Conservation (phyloP, 2,329 filamentous ascomycete genomes). For the Cladophialophora bantiana region DNA sequence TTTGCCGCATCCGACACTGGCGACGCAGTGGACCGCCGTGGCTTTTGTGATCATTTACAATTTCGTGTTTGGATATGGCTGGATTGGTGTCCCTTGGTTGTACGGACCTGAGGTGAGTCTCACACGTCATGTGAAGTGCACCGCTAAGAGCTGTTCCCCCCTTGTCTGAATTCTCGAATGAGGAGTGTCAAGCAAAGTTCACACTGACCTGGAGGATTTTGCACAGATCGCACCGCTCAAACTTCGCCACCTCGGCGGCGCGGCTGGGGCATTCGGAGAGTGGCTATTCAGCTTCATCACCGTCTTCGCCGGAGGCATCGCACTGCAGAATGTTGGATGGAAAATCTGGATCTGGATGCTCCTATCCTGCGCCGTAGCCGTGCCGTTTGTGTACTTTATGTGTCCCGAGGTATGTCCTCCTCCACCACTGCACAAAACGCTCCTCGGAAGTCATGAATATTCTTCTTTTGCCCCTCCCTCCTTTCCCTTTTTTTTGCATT, state of each 20-base stretch:
- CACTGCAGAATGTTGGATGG: slow-evolving; percentile 41
- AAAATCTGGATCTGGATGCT: slow-evolving; percentile 51
- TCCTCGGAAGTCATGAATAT: background rate
- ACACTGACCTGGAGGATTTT: background rate
- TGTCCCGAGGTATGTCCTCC: slow-evolving; percentile 34
- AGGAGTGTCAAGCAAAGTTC: too few species aligned
- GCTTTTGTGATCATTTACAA: slow-evolving; percentile 29
- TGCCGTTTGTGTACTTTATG: slow-evolving; percentile 35
- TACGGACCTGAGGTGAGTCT: slow-evolving; percentile 45
- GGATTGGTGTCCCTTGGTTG: slow-evolving; percentile 44
- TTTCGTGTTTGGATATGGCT: slow-evolving; percentile 33
- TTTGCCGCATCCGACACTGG: slow-evolving; percentile 29
- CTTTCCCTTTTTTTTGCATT: background rate
- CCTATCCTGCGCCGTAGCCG: slow-evolving; percentile 32
- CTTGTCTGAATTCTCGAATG: too few species aligned
- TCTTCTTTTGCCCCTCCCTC: background rate
- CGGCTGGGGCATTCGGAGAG: slow-evolving; percentile 48
- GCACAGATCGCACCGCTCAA: slow-evolving; percentile 47
- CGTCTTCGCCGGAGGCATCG: slow-evolving; percentile 33
- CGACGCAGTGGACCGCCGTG: slow-evolving; percentile 32
- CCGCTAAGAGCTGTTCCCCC: too few species aligned
- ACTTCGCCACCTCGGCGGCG: slow-evolving; percentile 47
- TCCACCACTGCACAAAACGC: background rate
- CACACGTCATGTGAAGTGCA: background rate
- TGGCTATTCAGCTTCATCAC: slow-evolving; percentile 36